Base-by-base conservation (phyloP, 2,329 filamentous ascomycete genomes). In the Raffaelea ambrosiae region DNA sequence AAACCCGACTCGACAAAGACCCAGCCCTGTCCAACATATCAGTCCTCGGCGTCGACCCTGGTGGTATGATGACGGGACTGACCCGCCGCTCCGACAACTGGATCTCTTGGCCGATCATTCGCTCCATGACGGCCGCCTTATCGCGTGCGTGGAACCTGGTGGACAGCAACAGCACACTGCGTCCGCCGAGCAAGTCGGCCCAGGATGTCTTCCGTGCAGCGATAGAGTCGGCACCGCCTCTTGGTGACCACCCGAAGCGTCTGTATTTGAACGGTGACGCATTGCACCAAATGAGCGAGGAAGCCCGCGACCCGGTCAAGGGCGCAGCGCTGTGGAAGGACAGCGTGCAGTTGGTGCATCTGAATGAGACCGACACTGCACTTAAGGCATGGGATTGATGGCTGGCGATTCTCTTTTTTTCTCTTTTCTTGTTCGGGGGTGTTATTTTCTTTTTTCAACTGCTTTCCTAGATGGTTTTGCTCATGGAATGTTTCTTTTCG, bases 1-100 rank as follows among this genome's bases (percentile, higher is more conserved):
- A 58, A 26, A 52, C 49, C 22, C 58, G 62, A 8, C 50, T 65
- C 13, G 51, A 56, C 29, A 47, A 41, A 2, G 60, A 63, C 47
- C 57, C 61, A 11, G 40, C 40, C 2, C 51, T 65, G 1, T 55
- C 52, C 11, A 54, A 57, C 5, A 56, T 67, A 20, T 57, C 54
- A 13, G 49, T 63, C 29, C 49, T 67, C 3, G 57, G 56, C n/a
- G 50, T 66, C 10, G 64, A 67, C 51, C 64, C 65, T 0, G 65
- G 64, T 31, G 55, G 52, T 1, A 63, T 66, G 55, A 40, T 52
- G 3, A 63, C 57, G 2, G 48, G 49, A 5, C 51, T 66, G 5
- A 40, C 46, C 4, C 55, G 55, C 3, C 57, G 48, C n/a, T n/a
- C n/a, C n/a, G n/a, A n/a, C n/a, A n/a, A n/a, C n/a, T n/a, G n/a